Percentiles rank a stretch among this genome's conserved stretches.
Conservation (phyloP, 495 filamentous ascomycete species). For the Podospora australis region DNA sequence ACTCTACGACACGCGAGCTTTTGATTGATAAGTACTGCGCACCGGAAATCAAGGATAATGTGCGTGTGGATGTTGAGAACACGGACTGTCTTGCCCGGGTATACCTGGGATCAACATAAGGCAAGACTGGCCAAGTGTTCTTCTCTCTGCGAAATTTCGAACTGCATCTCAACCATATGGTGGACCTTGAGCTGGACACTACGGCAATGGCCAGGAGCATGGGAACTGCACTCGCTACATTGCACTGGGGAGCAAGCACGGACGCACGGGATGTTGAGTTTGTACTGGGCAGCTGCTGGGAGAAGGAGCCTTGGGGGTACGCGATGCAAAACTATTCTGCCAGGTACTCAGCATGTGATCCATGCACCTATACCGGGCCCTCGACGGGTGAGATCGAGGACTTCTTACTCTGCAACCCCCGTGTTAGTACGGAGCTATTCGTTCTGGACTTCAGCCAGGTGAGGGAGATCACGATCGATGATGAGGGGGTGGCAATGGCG, state of each 20-base stretch:
- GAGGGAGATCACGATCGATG: conserved; percentile 16
- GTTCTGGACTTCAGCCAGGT: conserved; percentile 27
- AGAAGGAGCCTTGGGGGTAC: background rate
- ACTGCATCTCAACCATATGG: conserved; percentile 16
- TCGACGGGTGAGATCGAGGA: conserved; percentile 2
- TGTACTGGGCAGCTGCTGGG: conserved; percentile 10
- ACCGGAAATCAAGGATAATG: conserved; percentile 5
- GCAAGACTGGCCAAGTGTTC: conserved; percentile 1
- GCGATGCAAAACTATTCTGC: too few species aligned
- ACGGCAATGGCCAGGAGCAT: conserved; percentile 6
- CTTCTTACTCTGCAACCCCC: conserved; percentile 12
- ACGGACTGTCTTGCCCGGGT: conserved; percentile 23
- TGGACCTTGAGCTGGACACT: conserved; percentile 5
- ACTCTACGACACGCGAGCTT: background rate
- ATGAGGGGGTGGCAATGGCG: conserved; percentile 16
- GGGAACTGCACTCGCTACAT: conserved; percentile 5
- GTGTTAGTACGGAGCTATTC: conserved; percentile 17
- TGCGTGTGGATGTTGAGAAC: conserved; percentile 12
- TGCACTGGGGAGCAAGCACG: conserved; percentile 16
- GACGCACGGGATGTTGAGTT: conserved; percentile 18
- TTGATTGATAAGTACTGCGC: conserved; percentile 26
- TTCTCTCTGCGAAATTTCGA: conserved; percentile 18
- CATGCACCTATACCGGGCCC: conserved; percentile 13
- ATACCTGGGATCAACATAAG: conserved; percentile 18
- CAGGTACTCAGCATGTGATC: too few species aligned